Conservation (phyloP, 495 filamentous ascomycete species). For the Xylaria bambusicola region DNA sequence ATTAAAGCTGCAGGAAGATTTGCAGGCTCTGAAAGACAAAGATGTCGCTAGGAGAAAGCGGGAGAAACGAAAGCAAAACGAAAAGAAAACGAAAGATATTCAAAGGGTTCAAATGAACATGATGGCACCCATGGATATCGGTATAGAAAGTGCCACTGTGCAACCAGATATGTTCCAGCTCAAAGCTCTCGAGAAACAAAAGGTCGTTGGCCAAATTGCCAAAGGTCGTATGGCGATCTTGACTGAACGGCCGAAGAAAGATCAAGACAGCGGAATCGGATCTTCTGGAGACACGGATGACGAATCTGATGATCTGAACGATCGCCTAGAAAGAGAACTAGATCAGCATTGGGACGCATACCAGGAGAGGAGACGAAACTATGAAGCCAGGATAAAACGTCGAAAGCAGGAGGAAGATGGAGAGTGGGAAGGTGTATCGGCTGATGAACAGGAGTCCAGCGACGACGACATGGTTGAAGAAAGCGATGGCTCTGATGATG, state of each 20-base stretch:
- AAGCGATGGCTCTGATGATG: slow-evolving; percentile 48
- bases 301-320: slow-evolving; percentile 75
- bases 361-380: slow-evolving; percentile 72
- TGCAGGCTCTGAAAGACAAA: slow-evolving; percentile 77
- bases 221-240: slow-evolving; percentile 75
- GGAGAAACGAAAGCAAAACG: slow-evolving; percentile 79
- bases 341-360: slow-evolving; percentile 86
- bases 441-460: slow-evolving; percentile 59
- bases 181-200: slow-evolving; percentile 73
- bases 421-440: slow-evolving; percentile 91
- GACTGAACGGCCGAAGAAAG: slow-evolving; percentile 55
- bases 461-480: slow-evolving; percentile 59
- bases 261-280: slow-evolving; percentile 61
- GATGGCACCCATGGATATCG: slow-evolving; percentile 93
- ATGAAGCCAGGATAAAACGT: slow-evolving; percentile 89
- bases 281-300: slow-evolving; percentile 57
- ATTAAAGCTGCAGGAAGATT: slow-evolving; percentile 80
- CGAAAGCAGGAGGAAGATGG: slow-evolving; percentile 79
- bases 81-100: slow-evolving; percentile 86
- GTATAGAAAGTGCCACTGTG: slow-evolving; percentile 80
- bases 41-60: slow-evolving; percentile 74
- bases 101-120: slow-evolving; percentile 95
- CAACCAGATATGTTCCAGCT: slow-evolving; percentile 81
- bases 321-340: slow-evolving; percentile 78
- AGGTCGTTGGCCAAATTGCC: slow-evolving; percentile 66